Conservation (phyloP, 352 stramenopile species). For the Phytophthora ramorum region DNA sequence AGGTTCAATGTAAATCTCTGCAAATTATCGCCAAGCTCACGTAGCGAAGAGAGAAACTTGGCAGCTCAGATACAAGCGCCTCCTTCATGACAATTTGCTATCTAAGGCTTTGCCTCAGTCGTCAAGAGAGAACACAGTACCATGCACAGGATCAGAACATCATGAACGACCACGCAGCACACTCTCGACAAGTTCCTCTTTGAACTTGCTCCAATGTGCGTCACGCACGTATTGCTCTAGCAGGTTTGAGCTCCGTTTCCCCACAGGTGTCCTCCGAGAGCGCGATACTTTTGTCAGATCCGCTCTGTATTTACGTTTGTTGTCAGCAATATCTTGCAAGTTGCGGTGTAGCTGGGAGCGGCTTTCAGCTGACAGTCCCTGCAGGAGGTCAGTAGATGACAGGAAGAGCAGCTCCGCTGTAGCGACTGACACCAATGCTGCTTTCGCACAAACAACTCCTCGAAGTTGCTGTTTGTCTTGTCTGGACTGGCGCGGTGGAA, state of each 20-base stretch:
- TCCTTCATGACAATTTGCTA: too few species aligned
- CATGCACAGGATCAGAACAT: background rate
- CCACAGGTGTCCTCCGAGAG: background rate
- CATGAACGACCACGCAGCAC: conserved; percentile 27
- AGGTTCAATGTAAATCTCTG: too few species aligned
- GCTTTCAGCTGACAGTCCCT: conserved; percentile 43
- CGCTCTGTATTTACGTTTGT: conserved; percentile 6
- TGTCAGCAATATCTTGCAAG: conserved; percentile 32
- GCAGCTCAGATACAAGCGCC: too few species aligned
- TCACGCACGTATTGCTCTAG: conserved; percentile 36
- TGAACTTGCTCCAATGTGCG: conserved; percentile 39
- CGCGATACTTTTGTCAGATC: background rate
- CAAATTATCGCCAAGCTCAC: too few species aligned
- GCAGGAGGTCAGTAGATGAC: conserved; percentile 42
- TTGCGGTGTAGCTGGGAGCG: conserved; percentile 50
- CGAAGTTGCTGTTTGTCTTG: conserved; percentile 17
- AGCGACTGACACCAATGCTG: conserved; percentile 42
- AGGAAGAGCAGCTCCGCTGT: conserved; percentile 66
- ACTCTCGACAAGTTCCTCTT: conserved; percentile 40
- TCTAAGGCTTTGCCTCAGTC: too few species aligned
- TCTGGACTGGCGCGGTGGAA: conserved; percentile 44
- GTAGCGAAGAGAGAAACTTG: too few species aligned
- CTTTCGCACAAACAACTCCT: conserved; percentile 56
- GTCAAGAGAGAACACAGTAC: too few species aligned
- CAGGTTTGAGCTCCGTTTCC: conserved; percentile 29